phyloP scores from a whole-genome alignment of 257 asterid species.

The Coffea eugenioides region DNA sequence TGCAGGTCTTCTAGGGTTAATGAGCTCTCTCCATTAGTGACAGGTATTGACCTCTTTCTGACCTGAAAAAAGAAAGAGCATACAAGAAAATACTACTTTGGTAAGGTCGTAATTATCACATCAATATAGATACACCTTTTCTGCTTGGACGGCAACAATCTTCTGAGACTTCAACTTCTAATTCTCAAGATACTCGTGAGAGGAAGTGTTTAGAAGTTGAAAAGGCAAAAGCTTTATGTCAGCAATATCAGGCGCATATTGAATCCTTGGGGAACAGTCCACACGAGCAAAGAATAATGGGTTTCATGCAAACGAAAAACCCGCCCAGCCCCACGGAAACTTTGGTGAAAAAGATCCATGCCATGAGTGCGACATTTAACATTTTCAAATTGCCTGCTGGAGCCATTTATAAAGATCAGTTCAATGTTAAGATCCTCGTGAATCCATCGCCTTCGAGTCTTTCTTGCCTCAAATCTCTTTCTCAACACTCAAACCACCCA shows the following conservation, averaged over 20 bases:
- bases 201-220: constrained; percentile 26
- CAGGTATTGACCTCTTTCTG: background rate
- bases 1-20: no score
- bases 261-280: constrained; percentile 35
- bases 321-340: constrained; percentile 3
- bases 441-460: constrained; percentile 3
- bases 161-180: background rate
- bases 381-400: constrained; percentile 9
- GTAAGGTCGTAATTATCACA: constrained; percentile 26
- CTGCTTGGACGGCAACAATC: constrained; percentile 34
- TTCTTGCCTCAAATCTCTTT: background rate
- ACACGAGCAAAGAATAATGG: constrained; percentile 75
- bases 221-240: constrained; percentile 14
- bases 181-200: constrained; percentile 61
- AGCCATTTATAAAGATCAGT: constrained; percentile 2
- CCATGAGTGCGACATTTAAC: background rate
- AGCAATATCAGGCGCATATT: constrained; percentile 31
- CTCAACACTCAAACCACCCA: background rate
- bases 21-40: background rate
- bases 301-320: constrained; percentile 31
- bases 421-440: constrained; percentile 28
- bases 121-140: constrained; percentile 24
- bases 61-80: background rate
- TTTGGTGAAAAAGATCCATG: background rate
- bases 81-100: background rate